Conservation (phyloP, 495 filamentous ascomycete genomes). For the Alectoria sarmentosa region DNA sequence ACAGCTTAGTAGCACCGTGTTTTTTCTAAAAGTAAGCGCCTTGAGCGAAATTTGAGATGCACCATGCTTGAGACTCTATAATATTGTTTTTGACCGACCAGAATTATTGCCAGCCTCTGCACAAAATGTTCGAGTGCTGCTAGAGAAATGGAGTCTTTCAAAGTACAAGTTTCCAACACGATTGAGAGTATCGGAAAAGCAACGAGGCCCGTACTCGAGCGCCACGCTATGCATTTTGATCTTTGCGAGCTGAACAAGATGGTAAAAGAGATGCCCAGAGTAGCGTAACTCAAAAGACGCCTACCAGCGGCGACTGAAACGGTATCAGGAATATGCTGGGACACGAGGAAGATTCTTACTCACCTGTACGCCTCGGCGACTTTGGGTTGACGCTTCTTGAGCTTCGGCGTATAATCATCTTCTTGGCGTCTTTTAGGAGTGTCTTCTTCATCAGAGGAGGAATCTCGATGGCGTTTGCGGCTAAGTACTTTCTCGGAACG, state of each 20-base stretch:
- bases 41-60: constrained; percentile 15
- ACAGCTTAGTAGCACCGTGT: background rate
- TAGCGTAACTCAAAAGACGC: constrained; percentile 7
- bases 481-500: constrained; percentile 17
- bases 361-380: constrained; percentile 28
- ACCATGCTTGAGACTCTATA: constrained; percentile 9
- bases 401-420: constrained; percentile 26
- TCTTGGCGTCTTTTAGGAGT: constrained; percentile 26
- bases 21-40: constrained; percentile 5
- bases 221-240: constrained; percentile 13
- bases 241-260: constrained; percentile 13
- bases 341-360: constrained; percentile 6
- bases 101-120: background rate
- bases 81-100: constrained; percentile 1
- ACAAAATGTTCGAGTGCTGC: constrained; percentile 1
- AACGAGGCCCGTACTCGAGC: background rate
- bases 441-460: constrained; percentile 23
- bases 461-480: constrained; percentile 23
- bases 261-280: constrained; percentile 11
- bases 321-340: constrained; percentile 17
- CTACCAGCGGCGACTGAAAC: constrained; percentile 28
- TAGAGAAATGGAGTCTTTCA: constrained; percentile 9
- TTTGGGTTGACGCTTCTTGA: constrained; percentile 27
- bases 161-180: constrained; percentile 9
- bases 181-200: constrained; percentile 7